Base-by-base conservation (phyloP, 2,329 filamentous ascomycete species). In the Sporothrix curviconia region DNA sequence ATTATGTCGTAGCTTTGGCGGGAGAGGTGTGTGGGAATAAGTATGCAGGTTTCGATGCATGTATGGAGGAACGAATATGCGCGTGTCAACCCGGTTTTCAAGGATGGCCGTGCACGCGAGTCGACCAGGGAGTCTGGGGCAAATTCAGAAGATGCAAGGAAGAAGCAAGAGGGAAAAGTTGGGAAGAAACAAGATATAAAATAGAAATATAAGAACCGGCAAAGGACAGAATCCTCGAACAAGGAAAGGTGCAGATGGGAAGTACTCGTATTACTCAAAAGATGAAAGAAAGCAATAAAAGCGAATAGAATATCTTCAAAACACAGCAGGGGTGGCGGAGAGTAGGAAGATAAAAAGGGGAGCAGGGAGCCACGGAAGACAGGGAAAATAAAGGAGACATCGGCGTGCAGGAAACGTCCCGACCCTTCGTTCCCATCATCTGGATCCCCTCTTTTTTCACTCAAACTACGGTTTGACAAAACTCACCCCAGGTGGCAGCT, bases 41-140 rank as follows among this genome's bases (percentile, higher is more conserved):
- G 39, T 39, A 34, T 56, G 49, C 42, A 47, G 17, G 15, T 54
- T 34, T 40, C 25, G 43, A 56, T 11, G 42, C 32, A 24, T 25
- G 24, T 42, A 30, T 30, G 49, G 28, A 57, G 24, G 17, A 17
- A 19, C n/a, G 56, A 46, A 32, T 52, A 25, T 54, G 49, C 53
- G 28, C 25, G 32, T 56, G 49, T 50, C 43, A 61, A 55, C 55
- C 58, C 43, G 53, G 58, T 36, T 50, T 53, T 60, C 58, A 25
- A 57, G 56, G 54, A 37, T 54, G 56, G 54, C 56, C 60, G 60
- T 60, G 60, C 58, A 57, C 58, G 22, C 47, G 43, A 56, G 43
- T 54, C 34, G 58, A 60, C 55, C 44, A 50, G 60, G 57, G 55
- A 51, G 30, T 44, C 53, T 39, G 30, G 58, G 25, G 56, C 39